These are phyloP conservation scores for Zarea fungicola DNA, from an alignment of 2,329 filamentous ascomycete genomes.

Conservation along the genomic window DNA sequence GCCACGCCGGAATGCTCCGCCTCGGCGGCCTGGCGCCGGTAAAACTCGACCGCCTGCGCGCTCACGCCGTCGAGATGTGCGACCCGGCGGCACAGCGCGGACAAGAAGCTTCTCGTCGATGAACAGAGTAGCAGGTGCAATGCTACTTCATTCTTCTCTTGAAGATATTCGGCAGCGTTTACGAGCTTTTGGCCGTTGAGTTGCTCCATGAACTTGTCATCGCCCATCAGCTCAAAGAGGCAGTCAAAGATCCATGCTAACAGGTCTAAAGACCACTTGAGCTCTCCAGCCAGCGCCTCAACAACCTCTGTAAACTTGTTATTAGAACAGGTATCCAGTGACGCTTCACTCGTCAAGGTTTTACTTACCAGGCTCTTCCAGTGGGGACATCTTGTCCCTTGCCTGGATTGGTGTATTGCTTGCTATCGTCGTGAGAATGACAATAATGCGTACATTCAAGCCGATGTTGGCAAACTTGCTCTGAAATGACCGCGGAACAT, in stretches of 20 bases:
- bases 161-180: slow-evolving; percentile 48
- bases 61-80: slow-evolving; percentile 49
- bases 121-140: slow-evolving; percentile 66
- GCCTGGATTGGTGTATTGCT: slow-evolving; percentile 50
- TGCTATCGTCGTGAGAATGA: slow-evolving; percentile 60
- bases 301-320: slow-evolving; percentile 55
- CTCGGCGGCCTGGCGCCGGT: slow-evolving; percentile 38
- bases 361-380: slow-evolving; percentile 52
- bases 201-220: slow-evolving; percentile 45
- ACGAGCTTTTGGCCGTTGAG: slow-evolving; percentile 42
- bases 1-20: slow-evolving; percentile 33
- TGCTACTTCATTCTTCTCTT: slow-evolving; percentile 50
- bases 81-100: slow-evolving; percentile 61
- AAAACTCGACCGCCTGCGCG: slow-evolving; percentile 45
- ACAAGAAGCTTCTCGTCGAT: slow-evolving; percentile 66
- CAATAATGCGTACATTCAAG: slow-evolving; percentile 68
- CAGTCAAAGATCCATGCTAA: slow-evolving; percentile 57
- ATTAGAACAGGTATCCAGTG: slow-evolving; percentile 3
- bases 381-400: slow-evolving; percentile 51
- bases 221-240: slow-evolving; percentile 51
- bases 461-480: slow-evolving; percentile 72
- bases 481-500: slow-evolving; percentile 55
- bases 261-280: slow-evolving; percentile 73
- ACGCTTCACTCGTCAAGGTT: neutral
- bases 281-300: slow-evolving; percentile 65